phyloP scores from a whole-genome alignment of 2,329 filamentous ascomycete species.

The Beauveria sp. region DNA sequence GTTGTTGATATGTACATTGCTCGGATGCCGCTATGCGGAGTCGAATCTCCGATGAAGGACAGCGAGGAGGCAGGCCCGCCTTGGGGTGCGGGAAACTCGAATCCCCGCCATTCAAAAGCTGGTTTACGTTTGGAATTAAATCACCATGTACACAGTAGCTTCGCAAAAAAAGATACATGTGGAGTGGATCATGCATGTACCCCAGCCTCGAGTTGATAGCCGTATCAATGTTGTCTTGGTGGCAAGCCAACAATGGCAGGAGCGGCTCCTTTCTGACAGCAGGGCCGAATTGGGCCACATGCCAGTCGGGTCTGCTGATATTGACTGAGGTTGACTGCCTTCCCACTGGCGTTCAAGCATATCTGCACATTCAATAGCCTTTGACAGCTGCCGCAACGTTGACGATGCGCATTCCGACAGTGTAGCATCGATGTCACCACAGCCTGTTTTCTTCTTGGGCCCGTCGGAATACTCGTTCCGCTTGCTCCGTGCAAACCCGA shows the following conservation, averaged over 20 bases:
- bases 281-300: not conserved
- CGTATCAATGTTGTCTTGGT: not conserved
- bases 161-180: not conserved
- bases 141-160: not conserved
- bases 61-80: no score
- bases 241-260: not conserved
- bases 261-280: not conserved
- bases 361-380: no score
- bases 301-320: not conserved
- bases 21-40: not conserved
- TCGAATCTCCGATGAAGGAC: not conserved
- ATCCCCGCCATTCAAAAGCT: not conserved
- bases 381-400: no score
- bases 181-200: not conserved
- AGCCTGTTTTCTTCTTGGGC: no score
- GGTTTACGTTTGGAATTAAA: not conserved
- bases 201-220: not conserved
- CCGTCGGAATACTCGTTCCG: no score
- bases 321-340: not conserved
- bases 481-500: no score
- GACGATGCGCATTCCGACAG: no score
- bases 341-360: not conserved
- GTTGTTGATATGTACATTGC: not conserved
- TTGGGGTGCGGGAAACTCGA: not conserved
- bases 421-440: no score